Percentiles rank a stretch among this genome's conserved stretches.
phyloP scores from a whole-genome alignment of 148 eudicot genomes.

The Arbutus unedo region DNA sequence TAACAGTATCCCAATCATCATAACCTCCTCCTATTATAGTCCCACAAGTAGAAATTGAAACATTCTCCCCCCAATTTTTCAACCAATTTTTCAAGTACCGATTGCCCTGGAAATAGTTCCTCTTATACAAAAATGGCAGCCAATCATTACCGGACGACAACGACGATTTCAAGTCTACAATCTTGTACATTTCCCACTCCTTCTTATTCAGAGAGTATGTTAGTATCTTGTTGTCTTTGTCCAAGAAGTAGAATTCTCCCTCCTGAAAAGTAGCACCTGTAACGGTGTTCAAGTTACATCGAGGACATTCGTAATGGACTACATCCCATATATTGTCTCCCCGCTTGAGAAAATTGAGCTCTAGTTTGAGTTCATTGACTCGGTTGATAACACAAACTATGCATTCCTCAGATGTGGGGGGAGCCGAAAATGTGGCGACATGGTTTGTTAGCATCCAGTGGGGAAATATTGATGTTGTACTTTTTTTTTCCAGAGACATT shows the following conservation, averaged over 20 bases:
- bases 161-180: not conserved
- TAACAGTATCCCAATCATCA: no score
- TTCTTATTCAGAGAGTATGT: not conserved
- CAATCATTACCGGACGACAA: not conserved
- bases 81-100: not conserved
- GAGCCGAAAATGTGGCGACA: constrained; percentile 16
- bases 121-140: not conserved
- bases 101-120: not conserved
- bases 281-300: not conserved
- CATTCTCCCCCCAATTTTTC: no score
- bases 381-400: no score
- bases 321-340: constrained; percentile 21
- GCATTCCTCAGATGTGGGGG: no score
- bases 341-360: constrained; percentile 20
- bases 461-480: constrained; percentile 18
- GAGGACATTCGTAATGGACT: not conserved
- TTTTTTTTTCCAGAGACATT: not conserved
- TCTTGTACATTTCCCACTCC: not conserved
- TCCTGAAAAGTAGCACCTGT: not conserved
- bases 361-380: no score
- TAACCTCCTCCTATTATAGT: no score
- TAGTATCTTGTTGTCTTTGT: not conserved
- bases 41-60: no score
- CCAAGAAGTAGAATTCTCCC: constrained; percentile 17
- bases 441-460: not conserved